phyloP scores from a whole-genome alignment of 1,284 basidiomycete genomes.

The Kalmanozyma brasiliensis region DNA sequence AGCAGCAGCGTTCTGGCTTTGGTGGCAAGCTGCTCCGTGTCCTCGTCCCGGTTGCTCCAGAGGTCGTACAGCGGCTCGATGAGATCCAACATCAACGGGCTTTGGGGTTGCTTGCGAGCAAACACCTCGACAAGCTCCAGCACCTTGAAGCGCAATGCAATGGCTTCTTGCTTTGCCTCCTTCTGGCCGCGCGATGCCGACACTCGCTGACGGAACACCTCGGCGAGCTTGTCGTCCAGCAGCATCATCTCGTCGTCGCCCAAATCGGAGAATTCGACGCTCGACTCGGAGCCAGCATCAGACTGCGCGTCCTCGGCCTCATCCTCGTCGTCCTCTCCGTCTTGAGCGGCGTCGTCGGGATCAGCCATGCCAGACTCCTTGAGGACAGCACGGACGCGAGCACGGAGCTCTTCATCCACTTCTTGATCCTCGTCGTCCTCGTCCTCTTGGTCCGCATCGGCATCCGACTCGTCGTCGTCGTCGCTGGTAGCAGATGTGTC shows the following conservation, averaged over 20 bases:
- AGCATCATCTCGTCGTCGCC: constrained; percentile 95
- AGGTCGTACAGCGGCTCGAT: constrained; percentile 82
- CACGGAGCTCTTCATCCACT: constrained; percentile 75
- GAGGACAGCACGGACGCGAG: constrained; percentile 81
- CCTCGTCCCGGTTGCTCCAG: constrained; percentile 67
- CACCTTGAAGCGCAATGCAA: constrained; percentile 93
- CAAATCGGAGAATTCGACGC: constrained; percentile 50
- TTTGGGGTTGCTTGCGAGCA: constrained; percentile 78
- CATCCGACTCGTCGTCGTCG: constrained; percentile 71
- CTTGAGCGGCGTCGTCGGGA: constrained; percentile 67
- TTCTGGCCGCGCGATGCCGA: constrained; percentile 71
- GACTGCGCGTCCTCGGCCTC: constrained; percentile 41
- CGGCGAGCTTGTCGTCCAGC: constrained; percentile 89
- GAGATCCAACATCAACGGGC: constrained; percentile 75
- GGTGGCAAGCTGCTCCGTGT: constrained; percentile 76
- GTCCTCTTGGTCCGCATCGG: constrained; percentile 70
- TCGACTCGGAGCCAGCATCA: constrained; percentile 43
- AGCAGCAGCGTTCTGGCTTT: constrained; percentile 84
- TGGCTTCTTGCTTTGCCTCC: constrained; percentile 58
- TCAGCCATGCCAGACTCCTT: constrained; percentile 78
- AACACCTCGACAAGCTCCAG: constrained; percentile 90
- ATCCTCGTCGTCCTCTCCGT: constrained; percentile 68
- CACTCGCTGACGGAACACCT: constrained; percentile 80
- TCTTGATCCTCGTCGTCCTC: constrained; percentile 71
- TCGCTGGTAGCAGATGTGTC: constrained; percentile 52